Conservation (phyloP, 352 stramenopile genomes). For the Pythium rhizo-oryzae region DNA sequence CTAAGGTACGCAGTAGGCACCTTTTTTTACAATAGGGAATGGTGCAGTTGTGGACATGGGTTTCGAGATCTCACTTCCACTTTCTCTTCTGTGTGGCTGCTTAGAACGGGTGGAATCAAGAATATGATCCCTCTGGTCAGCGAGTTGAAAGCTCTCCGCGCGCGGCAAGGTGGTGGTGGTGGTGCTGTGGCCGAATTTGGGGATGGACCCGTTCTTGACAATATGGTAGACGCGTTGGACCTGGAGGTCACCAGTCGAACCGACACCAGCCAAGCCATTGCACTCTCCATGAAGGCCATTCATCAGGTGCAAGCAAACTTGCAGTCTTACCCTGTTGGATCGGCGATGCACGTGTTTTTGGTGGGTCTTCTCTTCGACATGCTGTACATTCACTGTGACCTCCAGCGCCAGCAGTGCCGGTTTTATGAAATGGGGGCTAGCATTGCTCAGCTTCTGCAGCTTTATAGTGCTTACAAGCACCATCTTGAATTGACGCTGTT, state of each 20-base stretch:
- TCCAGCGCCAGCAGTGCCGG: slow-evolving; percentile 58
- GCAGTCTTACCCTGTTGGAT: slow-evolving; percentile 37
- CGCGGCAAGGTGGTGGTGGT: slow-evolving; percentile 13
- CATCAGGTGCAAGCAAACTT: slow-evolving; percentile 56
- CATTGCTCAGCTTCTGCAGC: slow-evolving; percentile 57
- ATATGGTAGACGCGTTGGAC: slow-evolving; percentile 56
- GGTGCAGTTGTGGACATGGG: neutral
- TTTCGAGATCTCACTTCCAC: neutral
- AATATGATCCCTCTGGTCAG: slow-evolving; percentile 48
- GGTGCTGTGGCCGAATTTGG: slow-evolving; percentile 7
- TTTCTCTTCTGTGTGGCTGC: slow-evolving; percentile 8
- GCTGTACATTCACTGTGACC: slow-evolving; percentile 62
- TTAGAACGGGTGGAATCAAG: slow-evolving; percentile 45
- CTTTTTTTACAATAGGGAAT: neutral
- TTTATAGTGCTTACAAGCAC: slow-evolving; percentile 54
- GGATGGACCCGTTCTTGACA: slow-evolving; percentile 49
- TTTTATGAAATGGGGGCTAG: slow-evolving; percentile 69
- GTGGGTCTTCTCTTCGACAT: slow-evolving; percentile 69
- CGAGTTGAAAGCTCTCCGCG: slow-evolving; percentile 23
- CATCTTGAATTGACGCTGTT: slow-evolving; percentile 49
- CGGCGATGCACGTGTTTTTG: slow-evolving; percentile 49
- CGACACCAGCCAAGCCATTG: slow-evolving; percentile 48
- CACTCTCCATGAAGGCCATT: slow-evolving; percentile 54
- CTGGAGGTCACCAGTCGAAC: slow-evolving; percentile 34
- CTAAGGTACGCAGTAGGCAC: slow-evolving; percentile 47